Evolutionary conservation across 1,284 basidiomycete genomes (phyloP), one percentile per base, ranked within the genome.

Genomic region (Austropuccinia psidii): DNA sequence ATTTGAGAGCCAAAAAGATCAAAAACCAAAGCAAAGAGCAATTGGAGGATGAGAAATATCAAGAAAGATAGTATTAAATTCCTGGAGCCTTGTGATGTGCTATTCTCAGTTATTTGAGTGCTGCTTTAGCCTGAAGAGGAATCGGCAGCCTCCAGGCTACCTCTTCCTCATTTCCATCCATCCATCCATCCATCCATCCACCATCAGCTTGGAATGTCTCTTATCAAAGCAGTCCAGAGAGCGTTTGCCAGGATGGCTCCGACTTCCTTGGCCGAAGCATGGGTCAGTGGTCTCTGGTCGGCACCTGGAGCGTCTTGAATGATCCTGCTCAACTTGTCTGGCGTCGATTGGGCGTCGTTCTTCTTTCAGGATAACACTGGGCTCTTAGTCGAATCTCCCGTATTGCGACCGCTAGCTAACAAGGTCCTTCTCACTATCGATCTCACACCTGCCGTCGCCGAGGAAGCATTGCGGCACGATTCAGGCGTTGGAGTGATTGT

Each of bases 391-490:
- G 69, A 72, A 61, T 72, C 69, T 19, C 58, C 69, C 27, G 37
- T 72, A 0, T 11, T 33, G n/a, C 41, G 47, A 52, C 41, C 41
- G 27, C 41, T 57, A 15, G 58, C 58, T 27, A 62, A 43, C 9
- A 61, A 62, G 31, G 69, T 72, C 33, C 37, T 72, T 17, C 33
- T 72, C 5, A 72, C 69, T 2, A 62, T 72, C n/a, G 69, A 72
- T 45, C 29, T 72, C 19, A 62, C 69, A 35, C 58, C 58, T 27
- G 33, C 57, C 24, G 69, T 72, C 17, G 45, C 58, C 35, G 21
- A 19, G 11, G 69, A 72, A 62, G 69, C 69, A 29, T 62, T 72
- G 17, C 17, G 19, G 8, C 41, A 72, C 19, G 33, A 64, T 52
- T 62, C 58, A 17, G 50, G 62, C 8, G 24, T 62, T 27, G 69